phyloP scores from a whole-genome alignment of 108 stramenopile genomes.

The Poteriospumella lacustris region DNA sequence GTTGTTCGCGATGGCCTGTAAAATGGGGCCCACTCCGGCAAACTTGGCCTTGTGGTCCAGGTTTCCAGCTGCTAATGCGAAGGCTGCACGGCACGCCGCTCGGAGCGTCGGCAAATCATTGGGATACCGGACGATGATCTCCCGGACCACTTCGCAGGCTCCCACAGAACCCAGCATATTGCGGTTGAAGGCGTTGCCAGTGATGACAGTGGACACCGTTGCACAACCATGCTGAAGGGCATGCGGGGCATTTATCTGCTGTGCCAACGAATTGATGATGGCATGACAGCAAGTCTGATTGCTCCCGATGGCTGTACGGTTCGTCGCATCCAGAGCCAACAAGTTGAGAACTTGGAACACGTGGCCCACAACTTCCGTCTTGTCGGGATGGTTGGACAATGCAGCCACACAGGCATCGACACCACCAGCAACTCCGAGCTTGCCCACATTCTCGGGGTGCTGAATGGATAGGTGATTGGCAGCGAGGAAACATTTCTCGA shows the following conservation, averaged over 20 bases:
- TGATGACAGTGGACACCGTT: background rate
- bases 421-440: background rate
- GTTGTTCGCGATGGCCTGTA: background rate
- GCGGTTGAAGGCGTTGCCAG: background rate
- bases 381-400: background rate
- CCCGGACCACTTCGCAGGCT: background rate
- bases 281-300: background rate
- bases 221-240: background rate
- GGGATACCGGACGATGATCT: background rate
- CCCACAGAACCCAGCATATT: background rate
- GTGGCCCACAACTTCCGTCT: background rate
- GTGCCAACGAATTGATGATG: background rate
- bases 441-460: background rate
- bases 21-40: background rate
- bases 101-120: background rate
- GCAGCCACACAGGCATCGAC: background rate
- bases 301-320: background rate
- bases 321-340: background rate
- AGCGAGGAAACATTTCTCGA: background rate
- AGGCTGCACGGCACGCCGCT: background rate
- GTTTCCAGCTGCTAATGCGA: conserved; percentile 1
- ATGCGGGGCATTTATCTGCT: background rate
- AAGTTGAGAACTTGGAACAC: background rate
- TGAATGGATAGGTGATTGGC: background rate
- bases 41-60: background rate